Evolutionary conservation across 306 rosid species (phyloP), one percentile per base, ranked within the genome.

Genomic region (Lathyrus sativus): DNA sequence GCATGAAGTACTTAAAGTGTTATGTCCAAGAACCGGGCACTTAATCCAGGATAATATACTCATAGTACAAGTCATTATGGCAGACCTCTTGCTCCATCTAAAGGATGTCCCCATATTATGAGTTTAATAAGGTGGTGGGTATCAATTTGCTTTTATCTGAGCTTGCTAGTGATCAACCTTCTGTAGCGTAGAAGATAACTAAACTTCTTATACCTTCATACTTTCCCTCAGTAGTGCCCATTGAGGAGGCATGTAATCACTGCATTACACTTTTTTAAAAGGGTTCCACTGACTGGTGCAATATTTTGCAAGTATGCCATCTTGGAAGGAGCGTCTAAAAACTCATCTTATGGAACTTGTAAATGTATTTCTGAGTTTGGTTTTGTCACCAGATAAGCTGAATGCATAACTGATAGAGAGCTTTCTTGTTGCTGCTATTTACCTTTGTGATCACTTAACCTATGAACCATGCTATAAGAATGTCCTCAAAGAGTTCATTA

Each of bases 221-320:
- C 78, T 90, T 93, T 61, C 97, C 96, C 65, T 77, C 89, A 35
- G 88, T 76, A 74, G 74, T 83, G 65, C 74, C 97, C 6, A 63
- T 75, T 51, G 85, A 85, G 67, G 96, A 86, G 81, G 97, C 98
- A 63, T 93, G 98, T 58, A 86, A 75, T 70, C 97, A 96, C 61
- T 93, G 98, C 75, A 68, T 80, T 74, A 88, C 90, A 29, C 97
- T n/a, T 93, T 28, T 46, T 93, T 58, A 88, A 68, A 76, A 80
- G 96, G 74, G 85, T 95, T 78, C 98, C 98, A 18, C 39, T 65
- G 80, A 95, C 96, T 67, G 98, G 98, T 9, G 91, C 96, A 76
- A 93, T 80, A 73, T 93, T 93, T 85, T 90, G 95, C 61, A 76
- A 93, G 75, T 86, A 85, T 74, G 82, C 82, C 28, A 76, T 70